Base-by-base conservation (phyloP, 2,329 filamentous ascomycete genomes). In the Trichophyton benhamiae region DNA sequence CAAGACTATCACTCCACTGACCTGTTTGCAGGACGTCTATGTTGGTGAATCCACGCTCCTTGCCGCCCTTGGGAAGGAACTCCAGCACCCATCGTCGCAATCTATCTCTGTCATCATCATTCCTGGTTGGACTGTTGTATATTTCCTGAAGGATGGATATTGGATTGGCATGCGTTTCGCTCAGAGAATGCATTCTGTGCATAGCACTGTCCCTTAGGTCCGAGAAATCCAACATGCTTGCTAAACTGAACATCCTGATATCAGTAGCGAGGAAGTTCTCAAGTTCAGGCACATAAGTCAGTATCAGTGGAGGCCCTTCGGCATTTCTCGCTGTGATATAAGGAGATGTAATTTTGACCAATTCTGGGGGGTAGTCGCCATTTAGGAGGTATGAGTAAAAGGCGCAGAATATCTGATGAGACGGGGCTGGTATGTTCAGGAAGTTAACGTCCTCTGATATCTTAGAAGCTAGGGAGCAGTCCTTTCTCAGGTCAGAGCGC, bases 191-290 rank as follows among this genome's bases (percentile, higher is more conserved):
- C 27, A 65, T 33, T 33, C 63, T 60, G 22, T 63, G 41, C 8
- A 63, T 41, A 13, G 64, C 64, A 22, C 60, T 64, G 38, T 57
- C 11, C 11, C 27, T 44, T 17, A 65, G 60, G 25, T 65, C 64
- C 9, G 52, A 15, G 38, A 65, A 65, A 9, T 36, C 44, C 7
- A 63, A 57, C 25, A 61, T 61, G 55, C 61, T 65, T 8, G 59
- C 64, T 22, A 65, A 61, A 27, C 58, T 62, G 38, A 64, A 65
- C 57, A 65, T 61, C 15, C 60, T 61, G 33, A 65, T 58, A 48
- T 65, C 64, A 6, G 58, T 63, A 5, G 61, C 27, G 13, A 64
- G 41, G 44, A 63, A 64, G 13, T 60, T 58, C 27, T 63, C 61
- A 0, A 42, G 46, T 13, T 60, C 58, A 3, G 59, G 22, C 7